Percentiles rank a stretch among this genome's conserved stretches.
phyloP scores from a whole-genome alignment of 768 basidiomycete species.

The Pleurotus tuoliensis region DNA sequence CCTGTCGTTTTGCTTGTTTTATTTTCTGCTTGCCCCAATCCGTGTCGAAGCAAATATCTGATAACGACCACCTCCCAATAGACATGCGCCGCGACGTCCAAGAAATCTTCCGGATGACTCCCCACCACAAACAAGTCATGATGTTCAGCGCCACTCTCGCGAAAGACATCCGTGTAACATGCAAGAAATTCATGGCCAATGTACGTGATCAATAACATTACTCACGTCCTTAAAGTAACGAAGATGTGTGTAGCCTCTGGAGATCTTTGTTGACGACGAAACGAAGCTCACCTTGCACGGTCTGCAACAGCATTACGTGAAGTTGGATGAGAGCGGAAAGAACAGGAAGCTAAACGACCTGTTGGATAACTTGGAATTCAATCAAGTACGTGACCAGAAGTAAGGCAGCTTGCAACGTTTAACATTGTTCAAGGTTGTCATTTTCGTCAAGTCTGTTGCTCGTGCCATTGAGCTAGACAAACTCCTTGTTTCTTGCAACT shows the following conservation, averaged over 20 bases:
- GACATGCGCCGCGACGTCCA: slow-evolving; percentile 99
- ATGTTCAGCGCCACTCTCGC: slow-evolving; percentile 99
- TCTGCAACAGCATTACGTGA: slow-evolving; percentile 97
- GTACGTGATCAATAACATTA: slow-evolving; percentile 45
- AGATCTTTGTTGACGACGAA: slow-evolving; percentile 99
- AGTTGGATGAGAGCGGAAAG: slow-evolving; percentile 91
- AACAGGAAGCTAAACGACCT: slow-evolving; percentile 97
- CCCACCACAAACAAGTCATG: slow-evolving; percentile 99
- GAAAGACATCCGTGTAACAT: slow-evolving; percentile 95
- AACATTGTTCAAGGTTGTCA: slow-evolving; percentile 74
- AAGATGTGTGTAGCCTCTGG: slow-evolving; percentile 68
- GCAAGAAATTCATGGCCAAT: slow-evolving; percentile 99
- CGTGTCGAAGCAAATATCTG: slow-evolving; percentile 54
- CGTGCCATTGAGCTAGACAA: slow-evolving; percentile 97
- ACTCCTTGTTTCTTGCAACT: slow-evolving; percentile 93
- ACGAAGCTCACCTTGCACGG: slow-evolving; percentile 98
- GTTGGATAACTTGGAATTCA: slow-evolving; percentile 95
- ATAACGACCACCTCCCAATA: slow-evolving; percentile 67
- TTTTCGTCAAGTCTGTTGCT: slow-evolving; percentile 97
- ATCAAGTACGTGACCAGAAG: slow-evolving; percentile 60
- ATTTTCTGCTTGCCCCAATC: slow-evolving; percentile 47
- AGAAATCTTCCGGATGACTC: slow-evolving; percentile 98
- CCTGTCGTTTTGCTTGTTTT: slow-evolving; percentile 41
- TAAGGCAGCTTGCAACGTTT: background rate
- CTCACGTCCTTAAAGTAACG: background rate